Conservation (phyloP, 257 asterid species). For the Leonotis leonurus region DNA sequence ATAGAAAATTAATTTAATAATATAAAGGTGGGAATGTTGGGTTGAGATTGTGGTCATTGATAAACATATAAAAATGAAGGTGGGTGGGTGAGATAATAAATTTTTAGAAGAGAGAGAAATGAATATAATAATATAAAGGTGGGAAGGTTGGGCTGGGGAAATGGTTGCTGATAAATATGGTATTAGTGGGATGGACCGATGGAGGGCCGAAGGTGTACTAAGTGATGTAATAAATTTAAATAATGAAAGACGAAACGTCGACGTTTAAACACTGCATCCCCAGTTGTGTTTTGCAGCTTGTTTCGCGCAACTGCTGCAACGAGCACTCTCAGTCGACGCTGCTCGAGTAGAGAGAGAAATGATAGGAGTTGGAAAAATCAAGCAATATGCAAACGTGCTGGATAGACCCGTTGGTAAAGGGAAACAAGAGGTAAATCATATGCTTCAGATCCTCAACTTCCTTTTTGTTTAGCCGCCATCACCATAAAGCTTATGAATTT, state of each 20-base stretch:
- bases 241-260: neutral
- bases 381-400: constrained; percentile 77
- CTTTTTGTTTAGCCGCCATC: neutral
- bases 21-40: too few species aligned
- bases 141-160: too few species aligned
- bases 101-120: too few species aligned
- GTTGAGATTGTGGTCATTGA: too few species aligned
- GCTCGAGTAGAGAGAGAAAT: constrained; percentile 18
- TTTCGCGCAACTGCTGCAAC: neutral
- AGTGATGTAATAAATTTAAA: too few species aligned
- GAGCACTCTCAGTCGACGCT: neutral
- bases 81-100: too few species aligned
- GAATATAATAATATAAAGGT: too few species aligned
- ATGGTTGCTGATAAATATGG: too few species aligned
- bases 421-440: constrained; percentile 73
- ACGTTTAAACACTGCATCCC: neutral
- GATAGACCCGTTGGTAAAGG: constrained; percentile 93
- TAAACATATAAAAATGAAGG: too few species aligned
- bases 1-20: too few species aligned
- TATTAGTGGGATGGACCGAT: too few species aligned
- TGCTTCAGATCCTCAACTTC: constrained; percentile 19
- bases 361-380: constrained; percentile 84
- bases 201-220: too few species aligned
- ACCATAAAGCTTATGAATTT: neutral
- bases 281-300: neutral